These are phyloP conservation scores for Podaxis pistillaris DNA, from an alignment of 768 basidiomycete species.

Conservation along the genomic window DNA sequence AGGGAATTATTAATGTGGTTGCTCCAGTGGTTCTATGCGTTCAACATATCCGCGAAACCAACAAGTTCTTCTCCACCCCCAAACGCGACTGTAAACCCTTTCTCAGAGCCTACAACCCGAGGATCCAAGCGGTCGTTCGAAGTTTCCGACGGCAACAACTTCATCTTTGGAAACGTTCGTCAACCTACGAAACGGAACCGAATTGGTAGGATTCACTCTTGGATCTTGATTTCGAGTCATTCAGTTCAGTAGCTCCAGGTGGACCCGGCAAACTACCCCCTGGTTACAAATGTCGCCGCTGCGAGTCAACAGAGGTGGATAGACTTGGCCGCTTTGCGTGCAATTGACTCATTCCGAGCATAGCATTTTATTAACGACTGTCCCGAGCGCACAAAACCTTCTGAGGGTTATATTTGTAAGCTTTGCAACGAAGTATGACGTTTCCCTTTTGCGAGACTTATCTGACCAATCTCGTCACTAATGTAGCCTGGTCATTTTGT, in stretches of 20 bases:
- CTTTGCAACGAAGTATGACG: conserved; percentile 67
- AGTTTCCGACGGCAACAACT: conserved; percentile 54
- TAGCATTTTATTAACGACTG: conserved; percentile 80
- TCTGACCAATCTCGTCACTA: neutral
- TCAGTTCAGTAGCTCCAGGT: conserved; percentile 27
- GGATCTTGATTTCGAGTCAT: neutral
- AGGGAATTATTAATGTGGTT: neutral
- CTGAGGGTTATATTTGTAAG: conserved; percentile 85
- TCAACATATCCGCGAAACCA: conserved; percentile 68
- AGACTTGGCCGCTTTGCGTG: conserved; percentile 16
- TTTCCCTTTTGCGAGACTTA: conserved; percentile 8
- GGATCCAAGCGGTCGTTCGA: conserved; percentile 55
- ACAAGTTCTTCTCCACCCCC: conserved; percentile 43
- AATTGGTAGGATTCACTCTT: conserved; percentile 39
- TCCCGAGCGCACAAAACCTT: conserved; percentile 71
- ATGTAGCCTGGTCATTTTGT: conserved; percentile 77
- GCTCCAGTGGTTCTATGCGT: conserved; percentile 95
- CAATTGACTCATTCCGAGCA: conserved; percentile 8
- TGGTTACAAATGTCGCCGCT: conserved; percentile 77
- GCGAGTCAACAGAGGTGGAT: conserved; percentile 69
- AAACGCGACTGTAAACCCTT: conserved; percentile 74
- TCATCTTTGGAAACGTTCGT: conserved; percentile 64
- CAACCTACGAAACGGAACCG: conserved; percentile 58
- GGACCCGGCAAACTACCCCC: conserved; percentile 59
- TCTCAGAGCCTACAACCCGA: conserved; percentile 39